phyloP scores from a whole-genome alignment of 2,329 filamentous ascomycete genomes.

The Cladorrhinum sp. region DNA sequence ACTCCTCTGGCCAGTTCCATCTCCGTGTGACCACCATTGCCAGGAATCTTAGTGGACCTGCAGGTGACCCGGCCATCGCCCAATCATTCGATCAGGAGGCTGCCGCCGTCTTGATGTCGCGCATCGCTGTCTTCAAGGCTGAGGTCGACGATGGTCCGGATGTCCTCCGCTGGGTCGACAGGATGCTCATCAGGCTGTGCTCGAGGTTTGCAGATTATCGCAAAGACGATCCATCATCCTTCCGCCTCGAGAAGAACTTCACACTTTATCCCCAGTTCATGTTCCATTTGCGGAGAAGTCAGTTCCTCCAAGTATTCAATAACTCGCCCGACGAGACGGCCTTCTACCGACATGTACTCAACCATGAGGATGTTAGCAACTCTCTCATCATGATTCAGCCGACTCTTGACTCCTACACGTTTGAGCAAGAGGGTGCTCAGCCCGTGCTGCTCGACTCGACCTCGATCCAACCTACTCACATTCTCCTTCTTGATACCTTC shows the following conservation, averaged over 20 bases:
- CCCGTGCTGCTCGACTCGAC: conserved; percentile 95
- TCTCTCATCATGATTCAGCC: conserved; percentile 99
- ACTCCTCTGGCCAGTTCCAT: conserved; percentile 94
- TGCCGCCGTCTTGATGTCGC: conserved; percentile 96
- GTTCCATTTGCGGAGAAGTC: conserved; percentile 96
- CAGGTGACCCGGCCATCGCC: conserved; percentile 89
- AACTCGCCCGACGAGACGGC: conserved; percentile 98
- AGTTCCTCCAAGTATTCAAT: conserved; percentile 99
- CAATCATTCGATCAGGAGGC: conserved; percentile 99
- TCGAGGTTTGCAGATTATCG: conserved; percentile 96
- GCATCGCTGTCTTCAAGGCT: conserved; percentile 97
- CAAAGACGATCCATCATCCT: conserved; percentile 96
- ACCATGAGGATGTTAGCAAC: conserved; percentile 95
- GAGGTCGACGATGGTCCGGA: conserved; percentile 99
- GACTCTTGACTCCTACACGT: conserved; percentile 93
- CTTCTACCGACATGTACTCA: conserved; percentile 96
- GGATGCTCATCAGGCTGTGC: conserved; percentile 96
- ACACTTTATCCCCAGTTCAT: conserved; percentile 99
- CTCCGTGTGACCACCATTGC: conserved; percentile 93
- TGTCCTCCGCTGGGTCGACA: conserved; percentile 94
- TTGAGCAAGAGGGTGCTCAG: conserved; percentile 88
- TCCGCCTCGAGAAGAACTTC: conserved; percentile 97
- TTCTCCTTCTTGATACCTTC: conserved; percentile 94
- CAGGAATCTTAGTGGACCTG: conserved; percentile 85
- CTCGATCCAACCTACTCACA: conserved; percentile 90